Evolutionary conservation across 2,329 filamentous ascomycete genomes (phyloP).

Genomic region (Colletotrichum cereale): DNA sequence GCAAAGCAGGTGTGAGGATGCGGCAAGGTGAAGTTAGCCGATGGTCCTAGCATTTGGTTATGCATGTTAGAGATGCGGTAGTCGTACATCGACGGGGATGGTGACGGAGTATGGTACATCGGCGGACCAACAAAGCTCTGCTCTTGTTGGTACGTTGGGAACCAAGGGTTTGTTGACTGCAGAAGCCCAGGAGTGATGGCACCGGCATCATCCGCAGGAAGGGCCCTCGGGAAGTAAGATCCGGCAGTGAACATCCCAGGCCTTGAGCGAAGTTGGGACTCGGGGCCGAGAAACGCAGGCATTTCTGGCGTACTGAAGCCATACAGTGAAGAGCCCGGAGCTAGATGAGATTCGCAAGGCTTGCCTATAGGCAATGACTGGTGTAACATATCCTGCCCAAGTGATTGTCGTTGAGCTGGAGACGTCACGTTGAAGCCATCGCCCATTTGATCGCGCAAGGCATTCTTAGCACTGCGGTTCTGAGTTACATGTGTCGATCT

Average conservation of each 20-base stretch:
- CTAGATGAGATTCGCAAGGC: neutral
- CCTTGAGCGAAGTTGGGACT: conserved; percentile 8
- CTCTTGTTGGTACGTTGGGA: conserved; percentile 15
- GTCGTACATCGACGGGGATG: conserved; percentile 29
- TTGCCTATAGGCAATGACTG: conserved; percentile 5
- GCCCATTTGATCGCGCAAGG: neutral
- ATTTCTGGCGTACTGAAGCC: conserved; percentile 13
- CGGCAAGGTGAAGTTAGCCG: conserved; percentile 23
- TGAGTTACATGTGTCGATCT: neutral
- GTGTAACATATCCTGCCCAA: conserved; percentile 12
- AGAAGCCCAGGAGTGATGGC: conserved; percentile 9
- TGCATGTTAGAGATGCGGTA: conserved; percentile 22
- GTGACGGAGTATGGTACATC: conserved; percentile 26
- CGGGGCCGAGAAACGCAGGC: conserved; percentile 13
- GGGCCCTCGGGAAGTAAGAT: conserved; percentile 4
- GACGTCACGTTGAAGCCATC: conserved; percentile 3
- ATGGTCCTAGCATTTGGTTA: conserved; percentile 18
- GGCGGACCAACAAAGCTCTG: conserved; percentile 36
- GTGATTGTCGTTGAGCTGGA: conserved; percentile 10
- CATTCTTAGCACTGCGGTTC: conserved; percentile 3
- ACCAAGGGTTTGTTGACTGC: conserved; percentile 25
- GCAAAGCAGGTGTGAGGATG: conserved; percentile 6
- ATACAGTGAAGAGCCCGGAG: neutral
- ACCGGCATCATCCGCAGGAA: conserved; percentile 7
- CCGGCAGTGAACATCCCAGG: neutral